These are phyloP conservation scores for Casuarina glauca DNA, from an alignment of 306 rosid species.

Conservation along the genomic window DNA sequence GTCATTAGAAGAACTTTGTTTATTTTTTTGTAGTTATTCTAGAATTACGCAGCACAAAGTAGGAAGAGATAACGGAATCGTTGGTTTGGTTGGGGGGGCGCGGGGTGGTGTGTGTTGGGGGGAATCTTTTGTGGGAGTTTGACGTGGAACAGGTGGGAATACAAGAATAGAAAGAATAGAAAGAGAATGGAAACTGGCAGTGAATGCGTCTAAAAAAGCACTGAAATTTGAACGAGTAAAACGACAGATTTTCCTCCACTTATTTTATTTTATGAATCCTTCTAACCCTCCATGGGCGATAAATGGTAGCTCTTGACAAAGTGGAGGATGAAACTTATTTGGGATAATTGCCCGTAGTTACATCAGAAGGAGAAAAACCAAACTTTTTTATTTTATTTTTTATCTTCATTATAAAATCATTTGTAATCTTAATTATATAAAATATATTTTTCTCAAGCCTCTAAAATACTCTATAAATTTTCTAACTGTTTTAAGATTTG, in stretches of 20 bases:
- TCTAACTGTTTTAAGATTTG: no score
- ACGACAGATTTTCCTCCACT: constrained; percentile 46
- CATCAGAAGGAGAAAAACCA: constrained; percentile 44
- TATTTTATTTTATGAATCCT: neutral
- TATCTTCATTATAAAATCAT: no score
- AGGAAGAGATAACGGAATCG: neutral
- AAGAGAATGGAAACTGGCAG: constrained; percentile 59
- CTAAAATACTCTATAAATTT: no score
- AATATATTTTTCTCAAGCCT: no score
- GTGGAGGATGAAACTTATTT: constrained; percentile 28
- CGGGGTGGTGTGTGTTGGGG: no score
- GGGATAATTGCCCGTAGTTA: constrained; percentile 36
- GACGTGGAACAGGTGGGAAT: constrained; percentile 43
- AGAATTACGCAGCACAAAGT: constrained; percentile 1
- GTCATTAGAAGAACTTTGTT: no score
- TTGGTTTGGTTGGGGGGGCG: no score
- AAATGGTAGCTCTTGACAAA: constrained; percentile 39
- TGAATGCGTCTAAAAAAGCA: constrained; percentile 57
- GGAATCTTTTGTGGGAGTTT: constrained; percentile 67
- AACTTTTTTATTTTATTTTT: no score
- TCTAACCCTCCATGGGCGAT: constrained; percentile 22
- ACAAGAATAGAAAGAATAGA: constrained; percentile 68
- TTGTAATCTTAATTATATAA: no score
- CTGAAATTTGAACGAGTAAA: constrained; percentile 76
- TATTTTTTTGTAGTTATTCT: no score